Evolutionary conservation across 805 yeast species (phyloP).

Genomic region (Saturnispora gosingensis): DNA sequence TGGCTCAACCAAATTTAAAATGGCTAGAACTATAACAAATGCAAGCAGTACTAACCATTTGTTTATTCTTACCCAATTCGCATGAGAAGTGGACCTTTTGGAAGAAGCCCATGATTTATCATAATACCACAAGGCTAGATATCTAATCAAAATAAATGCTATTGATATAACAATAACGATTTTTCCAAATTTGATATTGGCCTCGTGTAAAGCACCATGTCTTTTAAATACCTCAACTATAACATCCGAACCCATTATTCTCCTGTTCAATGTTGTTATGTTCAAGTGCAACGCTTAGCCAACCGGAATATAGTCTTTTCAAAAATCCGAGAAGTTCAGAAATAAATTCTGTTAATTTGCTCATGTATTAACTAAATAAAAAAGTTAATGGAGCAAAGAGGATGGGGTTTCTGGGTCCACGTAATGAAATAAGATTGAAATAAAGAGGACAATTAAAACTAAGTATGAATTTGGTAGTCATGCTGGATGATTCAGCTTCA

Average conservation of each 20-base stretch:
- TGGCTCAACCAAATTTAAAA: conserved; percentile 26
- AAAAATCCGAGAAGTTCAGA: neutral
- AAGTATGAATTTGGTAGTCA: too few species aligned
- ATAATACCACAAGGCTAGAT: conserved; percentile 27
- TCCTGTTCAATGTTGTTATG: neutral
- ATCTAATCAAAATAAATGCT: conserved; percentile 30
- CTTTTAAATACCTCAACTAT: conserved; percentile 23
- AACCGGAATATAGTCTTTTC: neutral
- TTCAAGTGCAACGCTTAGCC: neutral
- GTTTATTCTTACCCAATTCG: neutral
- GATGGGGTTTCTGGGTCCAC: too few species aligned
- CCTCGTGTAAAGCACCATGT: conserved; percentile 46
- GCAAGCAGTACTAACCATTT: conserved; percentile 1
- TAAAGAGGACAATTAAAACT: too few species aligned
- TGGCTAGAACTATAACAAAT: neutral
- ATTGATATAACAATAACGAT: conserved; percentile 35
- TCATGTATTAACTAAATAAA: neutral
- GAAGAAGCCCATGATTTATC: conserved; percentile 30
- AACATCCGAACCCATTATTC: neutral
- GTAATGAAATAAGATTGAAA: too few species aligned
- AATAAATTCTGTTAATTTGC: neutral
- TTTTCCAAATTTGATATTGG: conserved; percentile 56
- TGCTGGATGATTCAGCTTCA: too few species aligned
- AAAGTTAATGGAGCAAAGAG: too few species aligned
- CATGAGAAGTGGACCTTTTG: conserved; percentile 29